Evolutionary conservation across 1,139 yeast genomes (phyloP).

Genomic region (Geotrichum histeridarum): DNA sequence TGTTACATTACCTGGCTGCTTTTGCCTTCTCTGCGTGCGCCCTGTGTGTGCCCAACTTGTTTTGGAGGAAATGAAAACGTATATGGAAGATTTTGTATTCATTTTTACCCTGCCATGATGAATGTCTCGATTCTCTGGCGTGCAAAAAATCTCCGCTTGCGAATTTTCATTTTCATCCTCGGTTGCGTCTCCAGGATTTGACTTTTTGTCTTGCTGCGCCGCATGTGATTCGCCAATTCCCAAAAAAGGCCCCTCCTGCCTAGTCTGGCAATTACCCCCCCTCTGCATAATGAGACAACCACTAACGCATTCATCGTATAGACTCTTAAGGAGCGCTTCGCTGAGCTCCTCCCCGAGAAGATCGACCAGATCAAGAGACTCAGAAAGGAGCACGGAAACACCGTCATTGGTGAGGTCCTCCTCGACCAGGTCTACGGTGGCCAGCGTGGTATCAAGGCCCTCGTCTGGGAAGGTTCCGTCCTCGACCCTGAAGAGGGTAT

Average conservation of each 20-base stretch:
- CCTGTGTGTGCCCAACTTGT: too few species aligned
- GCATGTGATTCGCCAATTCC: constrained; percentile 5
- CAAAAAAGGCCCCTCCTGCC: background rate
- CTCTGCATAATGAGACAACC: background rate
- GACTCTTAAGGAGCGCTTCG: constrained; percentile 89
- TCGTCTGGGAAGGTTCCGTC: constrained; percentile 99
- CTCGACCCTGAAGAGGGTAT: constrained; percentile 97
- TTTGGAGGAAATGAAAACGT: too few species aligned
- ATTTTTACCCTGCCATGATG: too few species aligned
- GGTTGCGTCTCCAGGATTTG: background rate
- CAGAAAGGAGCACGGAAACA: constrained; percentile 82
- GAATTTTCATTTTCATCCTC: background rate
- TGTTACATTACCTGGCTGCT: too few species aligned
- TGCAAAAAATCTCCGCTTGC: background rate
- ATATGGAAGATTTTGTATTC: too few species aligned
- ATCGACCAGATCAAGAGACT: constrained; percentile 87
- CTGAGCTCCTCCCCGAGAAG: constrained; percentile 85
- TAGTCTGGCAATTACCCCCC: background rate
- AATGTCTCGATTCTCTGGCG: too few species aligned
- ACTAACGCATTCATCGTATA: constrained; percentile 25
- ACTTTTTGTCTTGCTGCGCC: background rate
- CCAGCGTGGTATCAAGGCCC: constrained; percentile 96
- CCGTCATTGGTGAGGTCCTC: constrained; percentile 86
- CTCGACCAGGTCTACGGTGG: constrained; percentile 99
- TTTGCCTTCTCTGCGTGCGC: background rate